Conservation (phyloP, 805 yeast genomes). For the Ogataea ramenticola region DNA sequence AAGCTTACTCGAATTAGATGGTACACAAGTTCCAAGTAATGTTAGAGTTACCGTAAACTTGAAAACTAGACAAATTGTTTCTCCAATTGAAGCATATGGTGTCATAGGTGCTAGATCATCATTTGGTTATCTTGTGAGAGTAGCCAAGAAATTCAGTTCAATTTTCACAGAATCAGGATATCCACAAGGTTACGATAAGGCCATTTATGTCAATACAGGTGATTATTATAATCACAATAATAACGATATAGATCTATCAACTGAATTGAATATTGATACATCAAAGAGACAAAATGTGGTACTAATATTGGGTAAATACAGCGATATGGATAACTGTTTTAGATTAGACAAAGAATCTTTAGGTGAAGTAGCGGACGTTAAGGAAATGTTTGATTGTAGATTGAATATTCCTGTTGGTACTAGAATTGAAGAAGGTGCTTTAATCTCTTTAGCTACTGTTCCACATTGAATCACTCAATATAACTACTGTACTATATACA, state of each 20-base stretch:
- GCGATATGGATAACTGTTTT: conserved; percentile 48
- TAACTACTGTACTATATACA: too few species aligned
- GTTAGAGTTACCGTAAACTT: conserved; percentile 78
- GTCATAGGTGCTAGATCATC: conserved; percentile 50
- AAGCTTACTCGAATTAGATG: conserved; percentile 51
- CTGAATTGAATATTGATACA: conserved; percentile 2
- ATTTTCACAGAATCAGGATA: conserved; percentile 65
- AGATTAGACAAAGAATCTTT: conserved; percentile 40
- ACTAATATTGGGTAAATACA: conserved; percentile 58
- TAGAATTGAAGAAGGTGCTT: conserved; percentile 63
- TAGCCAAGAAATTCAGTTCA: conserved; percentile 51
- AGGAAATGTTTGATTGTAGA: conserved; percentile 65
- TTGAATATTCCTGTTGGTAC: conserved; percentile 45
- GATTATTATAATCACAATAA: conserved; percentile 41
- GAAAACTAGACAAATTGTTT: conserved; percentile 52
- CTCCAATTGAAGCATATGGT: conserved; percentile 67
- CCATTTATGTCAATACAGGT: conserved; percentile 61
- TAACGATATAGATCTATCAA: conserved; percentile 9
- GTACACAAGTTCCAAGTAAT: conserved; percentile 50
- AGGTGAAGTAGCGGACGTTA: conserved; percentile 45
- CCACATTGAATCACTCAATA: background rate
- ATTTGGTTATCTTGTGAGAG: conserved; percentile 70
- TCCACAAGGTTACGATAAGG: conserved; percentile 61
- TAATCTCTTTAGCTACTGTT: conserved; percentile 45
- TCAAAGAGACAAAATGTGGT: conserved; percentile 28